These are phyloP conservation scores for Patellaria atrata DNA, from an alignment of 495 filamentous ascomycete species.

Conservation along the genomic window DNA sequence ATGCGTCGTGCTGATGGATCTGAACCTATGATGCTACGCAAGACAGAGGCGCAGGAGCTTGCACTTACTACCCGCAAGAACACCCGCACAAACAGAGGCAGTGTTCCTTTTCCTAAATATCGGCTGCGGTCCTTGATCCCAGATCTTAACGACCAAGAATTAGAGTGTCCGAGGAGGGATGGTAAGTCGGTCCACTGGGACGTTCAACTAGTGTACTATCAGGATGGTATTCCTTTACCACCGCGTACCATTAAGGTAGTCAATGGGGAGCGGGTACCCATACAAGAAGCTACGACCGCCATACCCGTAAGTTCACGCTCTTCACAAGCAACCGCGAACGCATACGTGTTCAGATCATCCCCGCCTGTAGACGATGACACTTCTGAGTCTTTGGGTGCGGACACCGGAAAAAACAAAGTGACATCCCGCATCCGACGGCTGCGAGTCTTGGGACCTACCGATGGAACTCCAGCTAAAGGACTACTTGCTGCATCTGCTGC, in stretches of 20 bases:
- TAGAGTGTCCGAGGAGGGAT: background rate
- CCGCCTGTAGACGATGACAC: background rate
- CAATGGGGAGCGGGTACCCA: background rate
- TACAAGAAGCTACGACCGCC: background rate
- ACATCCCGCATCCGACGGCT: constrained; percentile 11
- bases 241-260: background rate
- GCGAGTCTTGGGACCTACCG: constrained; percentile 13
- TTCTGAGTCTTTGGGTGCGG: background rate
- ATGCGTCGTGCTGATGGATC: constrained; percentile 41
- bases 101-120: constrained; percentile 33
- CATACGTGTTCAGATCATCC: too few relatives aligned
- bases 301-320: too few relatives aligned
- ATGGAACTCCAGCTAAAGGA: constrained; percentile 20
- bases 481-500: constrained; percentile 13
- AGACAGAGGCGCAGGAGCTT: constrained; percentile 43
- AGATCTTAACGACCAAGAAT: background rate
- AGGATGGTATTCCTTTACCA: constrained; percentile 8
- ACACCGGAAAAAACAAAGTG: constrained; percentile 10
- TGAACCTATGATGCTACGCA: constrained; percentile 41
- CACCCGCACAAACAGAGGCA: constrained; percentile 44
- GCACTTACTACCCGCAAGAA: constrained; percentile 40
- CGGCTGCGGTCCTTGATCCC: constrained; percentile 20
- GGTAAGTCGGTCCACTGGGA: constrained; percentile 19
- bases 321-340: too few relatives aligned
- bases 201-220: constrained; percentile 14